Evolutionary conservation across 129 eudicot genomes (phyloP).

Genomic region (Heracleum sosnowskyi): DNA sequence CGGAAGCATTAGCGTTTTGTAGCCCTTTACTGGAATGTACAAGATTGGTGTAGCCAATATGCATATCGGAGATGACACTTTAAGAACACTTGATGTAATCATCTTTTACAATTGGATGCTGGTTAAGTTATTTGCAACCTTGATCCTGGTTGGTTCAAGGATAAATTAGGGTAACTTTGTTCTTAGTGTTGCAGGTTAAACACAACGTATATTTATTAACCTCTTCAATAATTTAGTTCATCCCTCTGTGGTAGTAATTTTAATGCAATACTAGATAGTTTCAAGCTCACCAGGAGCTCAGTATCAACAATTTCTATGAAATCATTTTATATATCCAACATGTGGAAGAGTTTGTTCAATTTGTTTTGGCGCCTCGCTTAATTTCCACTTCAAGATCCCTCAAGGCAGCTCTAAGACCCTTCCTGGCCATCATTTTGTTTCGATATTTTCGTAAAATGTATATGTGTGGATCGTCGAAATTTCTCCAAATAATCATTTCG

Average conservation of each 20-base stretch:
- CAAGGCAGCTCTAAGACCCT: too few species aligned
- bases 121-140: background rate
- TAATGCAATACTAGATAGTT: too few species aligned
- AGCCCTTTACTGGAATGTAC: background rate
- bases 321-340: too few species aligned
- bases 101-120: background rate
- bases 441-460: too few species aligned
- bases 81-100: background rate
- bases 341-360: too few species aligned
- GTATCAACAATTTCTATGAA: too few species aligned
- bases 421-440: too few species aligned
- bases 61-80: background rate
- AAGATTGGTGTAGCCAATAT: background rate
- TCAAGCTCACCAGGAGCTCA: too few species aligned
- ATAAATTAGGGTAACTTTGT: conserved; percentile 7
- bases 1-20: background rate
- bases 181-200: conserved; percentile 1
- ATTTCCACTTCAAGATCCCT: too few species aligned
- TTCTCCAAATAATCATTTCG: background rate
- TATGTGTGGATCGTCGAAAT: too few species aligned
- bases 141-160: background rate
- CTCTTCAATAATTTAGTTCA: background rate
- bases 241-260: conserved; percentile 6
- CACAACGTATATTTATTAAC: background rate
- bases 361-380: too few species aligned